Conservation (phyloP, 176 grass and related monocot species). For the Carex scoparia region DNA sequence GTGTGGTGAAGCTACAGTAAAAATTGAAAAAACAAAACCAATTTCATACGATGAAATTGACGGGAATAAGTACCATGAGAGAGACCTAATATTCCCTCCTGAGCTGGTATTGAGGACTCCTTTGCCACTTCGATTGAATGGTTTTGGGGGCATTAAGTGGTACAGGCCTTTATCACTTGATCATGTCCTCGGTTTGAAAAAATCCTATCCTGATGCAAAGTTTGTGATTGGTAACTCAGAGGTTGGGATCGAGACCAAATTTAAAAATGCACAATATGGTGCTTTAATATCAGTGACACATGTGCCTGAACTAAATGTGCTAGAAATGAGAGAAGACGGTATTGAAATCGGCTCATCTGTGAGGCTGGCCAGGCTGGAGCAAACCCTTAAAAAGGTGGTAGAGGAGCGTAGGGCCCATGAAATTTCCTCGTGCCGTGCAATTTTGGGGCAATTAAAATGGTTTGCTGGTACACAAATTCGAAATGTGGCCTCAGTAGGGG, state of each 20-base stretch:
- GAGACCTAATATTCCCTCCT: conserved; percentile 91
- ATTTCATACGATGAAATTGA: conserved; percentile 70
- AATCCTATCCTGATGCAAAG: conserved; percentile 71
- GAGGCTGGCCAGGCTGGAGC: conserved; percentile 63
- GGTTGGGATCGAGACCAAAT: conserved; percentile 92
- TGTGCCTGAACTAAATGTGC: conserved; percentile 70
- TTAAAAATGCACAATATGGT: conserved; percentile 70
- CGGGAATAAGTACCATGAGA: conserved; percentile 65
- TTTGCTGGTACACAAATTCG: conserved; percentile 93
- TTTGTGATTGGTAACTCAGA: conserved; percentile 83
- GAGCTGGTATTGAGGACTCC: conserved; percentile 65
- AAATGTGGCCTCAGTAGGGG: conserved; percentile 94
- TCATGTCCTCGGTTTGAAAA: conserved; percentile 64
- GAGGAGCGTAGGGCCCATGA: conserved; percentile 38
- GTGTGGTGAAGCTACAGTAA: conserved; percentile 40
- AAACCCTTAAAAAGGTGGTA: conserved; percentile 59
- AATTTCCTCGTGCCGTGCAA: conserved; percentile 72
- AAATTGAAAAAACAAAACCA: conserved; percentile 40
- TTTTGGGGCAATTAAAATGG: conserved; percentile 87
- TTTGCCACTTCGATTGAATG: conserved; percentile 59
- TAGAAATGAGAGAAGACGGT: conserved; percentile 64
- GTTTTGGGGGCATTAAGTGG: conserved; percentile 73
- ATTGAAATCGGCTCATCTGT: conserved; percentile 85
- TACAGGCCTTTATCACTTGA: conserved; percentile 78
- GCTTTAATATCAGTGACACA: conserved; percentile 76